Base-by-base conservation (phyloP, 2,329 filamentous ascomycete species). In the Periconia digitata region DNA sequence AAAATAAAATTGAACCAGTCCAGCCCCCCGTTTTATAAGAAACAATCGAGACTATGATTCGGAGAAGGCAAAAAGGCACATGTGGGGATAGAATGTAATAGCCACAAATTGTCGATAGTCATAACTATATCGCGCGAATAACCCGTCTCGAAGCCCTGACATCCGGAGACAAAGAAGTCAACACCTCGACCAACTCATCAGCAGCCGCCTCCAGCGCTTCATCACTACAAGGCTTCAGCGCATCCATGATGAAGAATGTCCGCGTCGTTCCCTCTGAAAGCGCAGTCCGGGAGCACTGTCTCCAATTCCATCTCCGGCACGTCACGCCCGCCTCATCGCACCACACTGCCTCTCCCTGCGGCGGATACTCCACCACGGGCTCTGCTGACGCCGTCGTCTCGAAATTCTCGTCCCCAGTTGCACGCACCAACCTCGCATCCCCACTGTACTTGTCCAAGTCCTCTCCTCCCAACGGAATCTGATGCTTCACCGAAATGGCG, bases 221-320 rank as follows among this genome's bases (percentile, higher is more conserved):
- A 52, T 66, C 60, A 6, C 38, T 46, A 24, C 54, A 50, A 2
- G 60, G 54, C 22, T 61, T 52, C 50, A 70, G 46, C 3, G 60
- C 64, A 63, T 71, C 66, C 40, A 69, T 34, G 18, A 74, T 67
- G 29, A 73, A 68, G 40, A 74, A 46, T n/a, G 69, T 69, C 22
- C 59, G 59, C 6, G 62, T 69, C 3, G 67, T 73, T 2, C 58
- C 51, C 45, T 72, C 66, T 13, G 48, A 62, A 44, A 74, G 52
- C 2, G 63, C 68, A 3, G 71, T 74, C 20, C 71, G 49, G 1
- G 66, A 58, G 20, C 70, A 66, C 50, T 73, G 71, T 20, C 72
- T 51, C 71, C 72, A 74, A 51, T 73, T 73, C 72, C 69, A 74
- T 6, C 67, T 46, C 7, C 72, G 62, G 44, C 71, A 74, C 13